Percentiles rank a stretch among this genome's conserved stretches.
phyloP scores from a whole-genome alignment of 176 grass and related monocot genomes.

The Tillandsia leiboldiana region DNA sequence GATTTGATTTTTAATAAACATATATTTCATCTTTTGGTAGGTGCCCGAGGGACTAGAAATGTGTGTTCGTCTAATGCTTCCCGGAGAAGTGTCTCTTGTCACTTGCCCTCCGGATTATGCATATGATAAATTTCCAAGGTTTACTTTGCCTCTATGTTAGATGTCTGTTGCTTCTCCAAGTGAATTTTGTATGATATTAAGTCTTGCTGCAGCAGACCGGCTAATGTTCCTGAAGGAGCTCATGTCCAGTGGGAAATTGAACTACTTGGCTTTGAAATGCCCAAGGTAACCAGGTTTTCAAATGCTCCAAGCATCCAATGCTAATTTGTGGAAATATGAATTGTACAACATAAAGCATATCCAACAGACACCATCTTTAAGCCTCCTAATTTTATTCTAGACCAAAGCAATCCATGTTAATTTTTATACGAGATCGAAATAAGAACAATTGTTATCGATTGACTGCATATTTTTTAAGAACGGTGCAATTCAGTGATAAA shows the following conservation, averaged over 20 bases:
- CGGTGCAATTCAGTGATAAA: too few species aligned
- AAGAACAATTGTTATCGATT: too few species aligned
- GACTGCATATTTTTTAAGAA: too few species aligned
- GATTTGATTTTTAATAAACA: not conserved
- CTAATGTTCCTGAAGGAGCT: slow-evolving; percentile 89
- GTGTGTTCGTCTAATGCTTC: slow-evolving; percentile 96
- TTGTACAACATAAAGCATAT: not conserved
- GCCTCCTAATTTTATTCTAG: not conserved
- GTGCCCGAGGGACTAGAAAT: slow-evolving; percentile 98
- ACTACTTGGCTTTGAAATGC: slow-evolving; percentile 83
- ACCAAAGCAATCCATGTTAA: too few species aligned
- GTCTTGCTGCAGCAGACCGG: slow-evolving; percentile 48
- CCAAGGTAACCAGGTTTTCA: slow-evolving; percentile 50
- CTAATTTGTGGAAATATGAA: not conserved
- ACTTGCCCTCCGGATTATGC: slow-evolving; percentile 97
- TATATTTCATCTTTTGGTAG: slow-evolving; percentile 29
- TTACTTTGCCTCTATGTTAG: slow-evolving; percentile 18
- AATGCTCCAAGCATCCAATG: not conserved
- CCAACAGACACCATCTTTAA: too few species aligned
- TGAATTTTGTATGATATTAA: slow-evolving; percentile 20
- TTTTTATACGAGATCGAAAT: too few species aligned
- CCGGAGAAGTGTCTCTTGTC: slow-evolving; percentile 77
- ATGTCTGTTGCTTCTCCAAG: not conserved
- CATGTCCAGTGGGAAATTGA: slow-evolving; percentile 90
- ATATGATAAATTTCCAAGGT: slow-evolving; percentile 97